These are phyloP conservation scores for Penicillium paxilli DNA, from an alignment of 495 filamentous ascomycete genomes.

Conservation along the genomic window DNA sequence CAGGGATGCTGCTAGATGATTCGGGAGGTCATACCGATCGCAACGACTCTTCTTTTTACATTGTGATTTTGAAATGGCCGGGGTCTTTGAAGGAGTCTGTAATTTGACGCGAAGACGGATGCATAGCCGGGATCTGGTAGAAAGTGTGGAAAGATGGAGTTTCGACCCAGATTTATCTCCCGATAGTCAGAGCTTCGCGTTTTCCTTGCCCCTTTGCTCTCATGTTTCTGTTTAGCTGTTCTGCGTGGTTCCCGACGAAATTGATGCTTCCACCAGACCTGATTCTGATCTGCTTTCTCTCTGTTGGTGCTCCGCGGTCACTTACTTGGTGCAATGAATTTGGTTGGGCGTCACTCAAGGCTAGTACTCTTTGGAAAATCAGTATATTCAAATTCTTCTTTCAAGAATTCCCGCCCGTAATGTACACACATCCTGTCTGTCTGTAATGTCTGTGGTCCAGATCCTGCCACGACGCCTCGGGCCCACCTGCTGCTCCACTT, in stretches of 20 bases:
- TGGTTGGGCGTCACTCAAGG: slow-evolving; percentile 24
- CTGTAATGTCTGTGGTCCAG: slow-evolving; percentile 6
- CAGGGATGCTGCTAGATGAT: slow-evolving; percentile 80
- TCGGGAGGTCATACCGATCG: slow-evolving; percentile 33
- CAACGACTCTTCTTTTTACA: slow-evolving; percentile 44
- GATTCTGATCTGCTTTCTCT: slow-evolving; percentile 18
- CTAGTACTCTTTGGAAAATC: slow-evolving; percentile 23
- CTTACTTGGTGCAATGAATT: slow-evolving; percentile 22
- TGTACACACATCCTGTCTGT: neutral
- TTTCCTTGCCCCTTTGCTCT: slow-evolving; percentile 22
- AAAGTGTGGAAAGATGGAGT: slow-evolving; percentile 28
- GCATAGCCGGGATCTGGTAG: slow-evolving; percentile 41
- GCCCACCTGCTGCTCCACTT: slow-evolving; percentile 23
- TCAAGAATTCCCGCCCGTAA: neutral
- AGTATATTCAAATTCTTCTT: slow-evolving; percentile 14
- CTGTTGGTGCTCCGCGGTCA: slow-evolving; percentile 16
- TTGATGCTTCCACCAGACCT: slow-evolving; percentile 28
- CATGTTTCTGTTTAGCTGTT: slow-evolving; percentile 17
- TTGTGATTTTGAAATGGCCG: slow-evolving; percentile 44
- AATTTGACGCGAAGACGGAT: slow-evolving; percentile 41
- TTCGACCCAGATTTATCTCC: slow-evolving; percentile 17
- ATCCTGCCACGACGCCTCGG: slow-evolving; percentile 15
- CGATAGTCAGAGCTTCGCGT: slow-evolving; percentile 30
- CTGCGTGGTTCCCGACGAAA: slow-evolving; percentile 32
- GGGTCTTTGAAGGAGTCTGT: slow-evolving; percentile 43